Evolutionary conservation across 257 asterid species (phyloP), one percentile per base, ranked within the genome.

Genomic region (Solanum neorickii): DNA sequence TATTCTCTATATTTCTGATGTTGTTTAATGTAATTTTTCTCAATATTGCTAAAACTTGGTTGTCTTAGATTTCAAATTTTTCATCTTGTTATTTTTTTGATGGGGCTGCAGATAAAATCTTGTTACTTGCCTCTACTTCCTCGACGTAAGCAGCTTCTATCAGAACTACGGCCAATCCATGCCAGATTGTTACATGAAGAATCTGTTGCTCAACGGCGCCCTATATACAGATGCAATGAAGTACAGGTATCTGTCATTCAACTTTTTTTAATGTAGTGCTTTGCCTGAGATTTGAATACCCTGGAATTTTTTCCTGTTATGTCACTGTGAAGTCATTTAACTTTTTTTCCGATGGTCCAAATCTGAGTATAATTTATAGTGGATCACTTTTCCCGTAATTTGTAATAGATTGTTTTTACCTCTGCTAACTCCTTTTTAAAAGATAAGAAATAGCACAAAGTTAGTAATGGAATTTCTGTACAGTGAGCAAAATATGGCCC

Each of bases 41-140:
- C 69, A 31, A 20, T 37, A 74, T 39, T 74, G 16, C 46, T 49
- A 20, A 11, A 46, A 78, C 42, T 49, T 49, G 11, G 69, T 78
- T 49, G 69, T 52, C 85, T 82, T 29, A 29, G 31, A 44, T 31
- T 86, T 59, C 82, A 35, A 85, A 49, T 83, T 74, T 84, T 59
- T 73, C 25, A 49, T 88, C 78, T 56, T 88, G 33, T 41, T 39
- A 82, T 62, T 29, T 25, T 75, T 86, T 66, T 84, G 87, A 73
- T 56, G 88, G 73, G 73, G 25, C 23, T 60, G 87, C 92, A 96
- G 99, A 95, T 93, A 92, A 95, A 88, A 88, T 84, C 88, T 65
- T 91, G 97, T 90, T 65, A 73, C 89, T 91, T 96, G 90, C 98
- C 99, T 88, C 88, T 72, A 89, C 98, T 96, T 90, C 99, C 99